Evolutionary conservation across 2,329 filamentous ascomycete genomes (phyloP).

Genomic region (Pseudogymnoascus sp.): DNA sequence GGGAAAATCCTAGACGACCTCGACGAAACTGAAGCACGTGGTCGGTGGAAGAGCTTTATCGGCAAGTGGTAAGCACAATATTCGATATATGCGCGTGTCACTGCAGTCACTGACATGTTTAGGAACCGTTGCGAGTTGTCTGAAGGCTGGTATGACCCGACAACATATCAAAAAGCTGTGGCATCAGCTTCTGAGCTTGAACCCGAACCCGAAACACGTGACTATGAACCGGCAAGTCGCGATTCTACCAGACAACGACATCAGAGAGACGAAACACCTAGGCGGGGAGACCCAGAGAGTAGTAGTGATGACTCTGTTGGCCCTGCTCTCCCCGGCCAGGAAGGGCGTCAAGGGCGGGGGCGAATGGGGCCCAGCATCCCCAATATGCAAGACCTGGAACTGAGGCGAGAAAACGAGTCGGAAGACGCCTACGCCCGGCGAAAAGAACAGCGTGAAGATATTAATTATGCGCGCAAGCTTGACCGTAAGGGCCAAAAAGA

Average conservation of each 20-base stretch:
- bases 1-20: constrained; percentile 60
- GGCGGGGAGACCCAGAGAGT: constrained; percentile 10
- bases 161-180: constrained; percentile 36
- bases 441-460: constrained; percentile 34
- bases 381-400: constrained; percentile 63
- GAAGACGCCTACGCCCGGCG: constrained; percentile 41
- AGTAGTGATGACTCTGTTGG: constrained; percentile 34
- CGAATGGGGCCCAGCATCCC: constrained; percentile 57
- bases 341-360: constrained; percentile 23
- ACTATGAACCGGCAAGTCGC: constrained; percentile 5
- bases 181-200: constrained; percentile 16
- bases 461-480: constrained; percentile 54
- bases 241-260: constrained; percentile 12
- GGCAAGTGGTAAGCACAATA: constrained; percentile 63
- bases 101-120: constrained; percentile 37
- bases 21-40: constrained; percentile 66
- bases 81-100: neutral
- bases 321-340: constrained; percentile 38
- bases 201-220: constrained; percentile 9
- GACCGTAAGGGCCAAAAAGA: constrained; percentile 64
- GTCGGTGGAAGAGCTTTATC: constrained; percentile 90
- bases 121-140: constrained; percentile 81
- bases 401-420: constrained; percentile 42
- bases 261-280: constrained; percentile 1
- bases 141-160: constrained; percentile 88